Base-by-base conservation (phyloP, 1,284 basidiomycete species). In the Cryptococcus hybrid region DNA sequence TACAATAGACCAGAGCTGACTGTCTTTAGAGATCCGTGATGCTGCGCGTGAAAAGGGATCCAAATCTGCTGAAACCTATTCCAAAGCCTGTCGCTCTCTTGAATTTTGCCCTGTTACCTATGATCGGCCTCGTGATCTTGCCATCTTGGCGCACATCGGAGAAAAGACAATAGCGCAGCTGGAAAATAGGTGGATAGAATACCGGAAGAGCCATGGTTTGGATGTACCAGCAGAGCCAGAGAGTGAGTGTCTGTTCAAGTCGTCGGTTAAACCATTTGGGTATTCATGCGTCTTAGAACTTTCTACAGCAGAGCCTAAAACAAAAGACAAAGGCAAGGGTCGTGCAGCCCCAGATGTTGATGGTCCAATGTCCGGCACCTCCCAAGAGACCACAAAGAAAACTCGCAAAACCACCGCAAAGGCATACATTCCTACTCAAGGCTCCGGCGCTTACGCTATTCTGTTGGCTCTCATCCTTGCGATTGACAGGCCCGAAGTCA, bases 371-470 rank as follows among this genome's bases (percentile, higher is more conserved):
- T 11, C 47, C 45, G 5, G 40, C 9, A 9, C 9, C 40, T 42
- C 40, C n/a, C 5, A 47, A n/a, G 34, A 35, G 12, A 9, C 45
- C 24, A 9, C 56, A 30, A 59, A 62, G 51, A 59, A 51, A 44
- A 39, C 34, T 38, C 47, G 40, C 38, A 60, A 58, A 45, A 52
- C 55, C 9, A 7, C 60, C 39, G 58, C 57, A 36, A 70, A 70
- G 45, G 49, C 59, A 7, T 78, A 77, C 55, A 68, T 76, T 46
- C 77, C 77, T 0, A 60, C 61, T 39, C 58, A 51, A 13, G 61
- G 69, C 5, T 73, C 74, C n/a, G 77, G 76, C 7, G 66, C 68
- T 3, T 75, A 76, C 47, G 77, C 71, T 1, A 72, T 78, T 37
- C 68, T 78, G 7, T 52, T 78, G 9, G 73, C 69, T 3, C 63